A percentile compares a stretch with the other conserved stretches of the same genome.
phyloP scores from a whole-genome alignment of 495 filamentous ascomycete genomes.

The Aspergillus biplanus region DNA sequence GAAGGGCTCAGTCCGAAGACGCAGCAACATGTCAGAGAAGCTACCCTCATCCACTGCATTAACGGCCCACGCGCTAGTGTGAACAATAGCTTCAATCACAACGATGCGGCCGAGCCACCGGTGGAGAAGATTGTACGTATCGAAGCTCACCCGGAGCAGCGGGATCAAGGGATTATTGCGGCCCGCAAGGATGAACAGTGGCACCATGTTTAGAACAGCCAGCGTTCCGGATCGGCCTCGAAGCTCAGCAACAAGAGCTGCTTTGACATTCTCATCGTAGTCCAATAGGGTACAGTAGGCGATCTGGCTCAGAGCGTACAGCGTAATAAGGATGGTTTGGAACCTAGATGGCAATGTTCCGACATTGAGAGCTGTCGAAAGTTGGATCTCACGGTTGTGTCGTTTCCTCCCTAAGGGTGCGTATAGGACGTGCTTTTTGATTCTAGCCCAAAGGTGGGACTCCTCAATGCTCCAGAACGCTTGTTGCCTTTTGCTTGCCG shows the following conservation, averaged over 20 bases:
- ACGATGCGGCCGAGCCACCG: slow-evolving; percentile 93
- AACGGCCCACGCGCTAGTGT: slow-evolving; percentile 71
- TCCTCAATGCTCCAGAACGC: slow-evolving; percentile 67
- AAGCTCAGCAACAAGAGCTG: slow-evolving; percentile 63
- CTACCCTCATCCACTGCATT: slow-evolving; percentile 49
- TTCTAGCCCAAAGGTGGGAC: slow-evolving; percentile 64
- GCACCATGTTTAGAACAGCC: slow-evolving; percentile 87
- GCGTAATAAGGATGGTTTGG: slow-evolving; percentile 72
- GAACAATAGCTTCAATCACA: slow-evolving; percentile 73
- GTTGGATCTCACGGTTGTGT: slow-evolving; percentile 85
- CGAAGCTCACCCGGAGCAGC: slow-evolving; percentile 85
- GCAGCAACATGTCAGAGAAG: slow-evolving; percentile 58
- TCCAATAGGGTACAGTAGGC: slow-evolving; percentile 79
- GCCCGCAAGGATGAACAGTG: slow-evolving; percentile 82
- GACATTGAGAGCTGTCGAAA: slow-evolving; percentile 84
- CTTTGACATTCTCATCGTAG: slow-evolving; percentile 53
- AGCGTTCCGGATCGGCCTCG: slow-evolving; percentile 85
- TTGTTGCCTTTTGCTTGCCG: slow-evolving; percentile 51
- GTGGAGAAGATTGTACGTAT: slow-evolving; percentile 94
- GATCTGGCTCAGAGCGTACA: slow-evolving; percentile 77
- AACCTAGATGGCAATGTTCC: slow-evolving; percentile 88
- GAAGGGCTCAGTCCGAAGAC: slow-evolving; percentile 64
- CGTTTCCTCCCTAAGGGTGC: slow-evolving; percentile 80
- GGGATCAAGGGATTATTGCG: slow-evolving; percentile 92
- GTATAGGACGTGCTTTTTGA: slow-evolving; percentile 84